These are phyloP conservation scores for Zizania palustris DNA, from an alignment of 202 grass and related monocot species.

Conservation along the genomic window DNA sequence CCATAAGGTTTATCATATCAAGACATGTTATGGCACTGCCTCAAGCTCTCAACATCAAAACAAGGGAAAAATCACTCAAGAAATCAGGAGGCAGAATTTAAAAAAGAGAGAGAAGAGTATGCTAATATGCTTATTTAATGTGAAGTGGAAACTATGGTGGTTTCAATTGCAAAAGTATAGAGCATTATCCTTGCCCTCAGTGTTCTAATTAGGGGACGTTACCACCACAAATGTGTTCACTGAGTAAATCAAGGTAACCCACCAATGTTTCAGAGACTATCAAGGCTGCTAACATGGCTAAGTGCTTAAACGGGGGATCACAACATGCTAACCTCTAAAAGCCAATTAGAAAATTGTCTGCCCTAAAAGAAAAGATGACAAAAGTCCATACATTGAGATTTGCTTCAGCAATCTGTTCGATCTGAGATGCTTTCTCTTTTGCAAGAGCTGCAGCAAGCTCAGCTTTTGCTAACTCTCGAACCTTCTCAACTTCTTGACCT, in stretches of 20 bases:
- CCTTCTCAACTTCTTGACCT: constrained; percentile 66
- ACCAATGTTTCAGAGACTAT: neutral
- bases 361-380: constrained; percentile 40
- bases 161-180: neutral
- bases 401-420: constrained; percentile 94
- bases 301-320: neutral
- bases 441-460: constrained; percentile 79
- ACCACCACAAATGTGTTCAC: neutral
- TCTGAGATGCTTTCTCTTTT: constrained; percentile 90
- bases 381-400: constrained; percentile 72
- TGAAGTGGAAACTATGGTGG: neutral
- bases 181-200: neutral
- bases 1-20: neutral
- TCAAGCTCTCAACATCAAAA: constrained; percentile 20
- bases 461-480: constrained; percentile 80
- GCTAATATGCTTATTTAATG: neutral
- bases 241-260: constrained; percentile 13
- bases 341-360: constrained; percentile 19
- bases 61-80: neutral
- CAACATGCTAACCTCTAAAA: constrained; percentile 26
- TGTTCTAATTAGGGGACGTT: neutral
- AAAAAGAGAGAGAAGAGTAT: neutral
- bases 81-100: neutral
- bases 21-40: neutral
- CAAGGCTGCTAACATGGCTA: neutral